Percentiles rank a stretch among this genome's conserved stretches.
Conservation (phyloP, 2,329 filamentous ascomycete genomes). For the Aspergillus proliferans region DNA sequence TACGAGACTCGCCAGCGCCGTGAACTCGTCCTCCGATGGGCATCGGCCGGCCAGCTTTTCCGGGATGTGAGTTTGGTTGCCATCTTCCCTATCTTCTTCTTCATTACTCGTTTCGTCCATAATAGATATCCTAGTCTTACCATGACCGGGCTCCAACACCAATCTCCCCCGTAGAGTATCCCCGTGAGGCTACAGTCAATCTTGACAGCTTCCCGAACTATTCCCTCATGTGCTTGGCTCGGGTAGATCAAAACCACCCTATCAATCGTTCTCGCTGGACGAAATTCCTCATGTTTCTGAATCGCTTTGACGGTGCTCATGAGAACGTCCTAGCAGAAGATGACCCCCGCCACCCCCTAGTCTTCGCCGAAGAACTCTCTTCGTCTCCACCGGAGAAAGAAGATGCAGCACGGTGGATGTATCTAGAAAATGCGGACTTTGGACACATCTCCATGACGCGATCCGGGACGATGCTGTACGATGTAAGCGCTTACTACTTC, state of each 20-base stretch:
- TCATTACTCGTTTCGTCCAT: neutral
- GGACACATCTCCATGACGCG: too few relatives aligned
- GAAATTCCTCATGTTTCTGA: neutral
- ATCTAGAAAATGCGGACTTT: too few relatives aligned
- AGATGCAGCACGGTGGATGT: too few relatives aligned
- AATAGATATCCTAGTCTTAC: neutral
- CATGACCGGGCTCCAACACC: neutral
- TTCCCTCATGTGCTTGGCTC: neutral
- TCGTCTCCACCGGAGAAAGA: too few relatives aligned
- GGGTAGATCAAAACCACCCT: neutral
- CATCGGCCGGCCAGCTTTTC: neutral
- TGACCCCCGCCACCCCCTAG: too few relatives aligned
- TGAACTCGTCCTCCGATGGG: neutral
- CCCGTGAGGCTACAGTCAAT: neutral
- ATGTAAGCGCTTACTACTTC: too few relatives aligned
- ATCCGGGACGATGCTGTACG: too few relatives aligned
- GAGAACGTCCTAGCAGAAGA: too few relatives aligned
- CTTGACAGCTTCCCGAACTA: neutral
- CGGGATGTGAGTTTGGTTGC: neutral
- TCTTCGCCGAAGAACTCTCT: too few relatives aligned
- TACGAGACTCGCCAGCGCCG: neutral
- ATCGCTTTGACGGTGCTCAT: too few relatives aligned
- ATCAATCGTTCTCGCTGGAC: neutral
- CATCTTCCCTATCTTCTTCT: neutral
- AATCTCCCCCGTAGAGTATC: neutral